These are phyloP conservation scores for Onygenales sp. DNA, from an alignment of 2,329 filamentous ascomycete genomes.

Conservation along the genomic window DNA sequence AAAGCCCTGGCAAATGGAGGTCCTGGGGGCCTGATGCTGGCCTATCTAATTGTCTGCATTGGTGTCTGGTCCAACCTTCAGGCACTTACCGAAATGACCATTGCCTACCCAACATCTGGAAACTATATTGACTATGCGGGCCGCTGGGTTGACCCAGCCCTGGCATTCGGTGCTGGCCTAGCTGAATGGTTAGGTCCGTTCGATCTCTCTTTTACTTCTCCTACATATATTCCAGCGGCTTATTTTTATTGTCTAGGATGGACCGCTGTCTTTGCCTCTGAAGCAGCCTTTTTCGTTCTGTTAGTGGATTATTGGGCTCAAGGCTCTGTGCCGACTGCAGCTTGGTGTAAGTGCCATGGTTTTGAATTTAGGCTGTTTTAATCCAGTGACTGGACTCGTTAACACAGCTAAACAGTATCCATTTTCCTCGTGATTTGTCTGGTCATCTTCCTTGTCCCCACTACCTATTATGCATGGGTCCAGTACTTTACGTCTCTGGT, in stretches of 20 bases:
- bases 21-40: constrained; percentile 65
- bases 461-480: neutral
- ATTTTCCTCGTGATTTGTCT: neutral
- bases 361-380: neutral
- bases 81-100: constrained; percentile 81
- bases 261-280: neutral
- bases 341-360: neutral
- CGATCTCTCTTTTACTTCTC: neutral
- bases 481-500: neutral
- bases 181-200: neutral
- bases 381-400: neutral
- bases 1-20: constrained; percentile 60
- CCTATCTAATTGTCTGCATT: constrained; percentile 64
- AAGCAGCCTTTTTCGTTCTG: neutral
- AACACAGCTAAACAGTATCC: neutral
- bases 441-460: neutral
- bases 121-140: constrained; percentile 92
- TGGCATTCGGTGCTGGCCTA: constrained; percentile 38
- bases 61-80: constrained; percentile 92
- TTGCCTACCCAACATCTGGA: constrained; percentile 82
- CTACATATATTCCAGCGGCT: neutral
- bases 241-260: neutral
- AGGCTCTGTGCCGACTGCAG: neutral
- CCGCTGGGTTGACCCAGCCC: constrained; percentile 82
- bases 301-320: neutral